Base-by-base conservation (phyloP, 352 stramenopile genomes). In the Phytophthora pinifolia region DNA sequence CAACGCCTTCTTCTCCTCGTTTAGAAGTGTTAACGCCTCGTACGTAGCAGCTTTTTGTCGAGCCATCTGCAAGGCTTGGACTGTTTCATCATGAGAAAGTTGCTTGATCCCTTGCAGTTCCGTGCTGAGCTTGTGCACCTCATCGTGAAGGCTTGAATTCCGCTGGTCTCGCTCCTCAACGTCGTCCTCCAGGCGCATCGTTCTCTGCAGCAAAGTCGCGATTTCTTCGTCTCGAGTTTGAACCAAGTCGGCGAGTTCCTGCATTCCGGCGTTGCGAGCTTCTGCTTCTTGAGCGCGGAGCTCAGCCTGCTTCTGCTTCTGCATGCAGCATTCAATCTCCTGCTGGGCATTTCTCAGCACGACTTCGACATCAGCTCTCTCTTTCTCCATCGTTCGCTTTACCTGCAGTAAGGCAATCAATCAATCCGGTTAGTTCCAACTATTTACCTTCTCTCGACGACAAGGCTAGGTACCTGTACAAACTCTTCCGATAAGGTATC, bases 41-140 rank as follows among this genome's bases (percentile, higher is more conserved):
- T 90, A 67, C 0, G 62, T 85, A 2, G 67, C 75, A 22, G 73
- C 65, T 32, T 85, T 88, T 51, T 87, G 69, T 9, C 80, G 48
- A 15, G 69, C 77, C n/a, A 86, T 72, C 39, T 90, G 80, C 9
- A 90, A 67, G 12, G 72, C 77, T 56, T 83, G 77, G 4, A 90
- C 80, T n/a, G 77, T 90, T 8, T 90, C 80, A 31, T 90, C 80
- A 13, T 90, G 68, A 6, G 80, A 90, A 6, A 86, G 60, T 34
- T 83, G 67, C 18, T 73, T 70, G 10, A 74, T 25, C 10, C 41
- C 53, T 35, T 81, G 53, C 0, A 84, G 31, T 35, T 84, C 70
- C 0, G 13, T 42, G 8, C 66, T 61, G 9, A 79, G 38, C 18
- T 37, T 62, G 15, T 65, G 22, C 1, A 81, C 31, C 45, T 87